Percentiles rank a stretch among this genome's conserved stretches.
These are phyloP conservation scores for Gossypium arboreum DNA, from an alignment of 345 rosid species.

Conservation along the genomic window DNA sequence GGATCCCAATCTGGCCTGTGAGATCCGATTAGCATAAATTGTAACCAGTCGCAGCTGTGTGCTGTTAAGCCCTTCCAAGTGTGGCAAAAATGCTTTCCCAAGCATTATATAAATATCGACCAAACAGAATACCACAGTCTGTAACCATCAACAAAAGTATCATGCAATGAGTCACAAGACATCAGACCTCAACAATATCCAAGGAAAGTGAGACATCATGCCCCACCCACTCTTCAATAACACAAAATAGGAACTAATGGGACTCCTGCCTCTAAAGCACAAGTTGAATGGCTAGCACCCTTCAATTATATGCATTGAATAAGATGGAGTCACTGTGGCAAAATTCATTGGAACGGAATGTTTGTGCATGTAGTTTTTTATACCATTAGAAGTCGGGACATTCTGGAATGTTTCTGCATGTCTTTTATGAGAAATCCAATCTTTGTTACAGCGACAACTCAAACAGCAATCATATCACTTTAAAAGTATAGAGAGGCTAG, in stretches of 20 bases:
- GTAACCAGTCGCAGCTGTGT: conserved; percentile 92
- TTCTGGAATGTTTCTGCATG: not conserved
- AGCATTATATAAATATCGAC: conserved; percentile 98
- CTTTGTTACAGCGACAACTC: not conserved
- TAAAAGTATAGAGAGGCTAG: not conserved
- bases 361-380: not conserved
- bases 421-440: not conserved
- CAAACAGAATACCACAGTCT: conserved; percentile 97
- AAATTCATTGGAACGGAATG: not conserved
- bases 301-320: not conserved
- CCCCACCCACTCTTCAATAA: not conserved
- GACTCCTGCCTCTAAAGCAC: too few species aligned
- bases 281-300: not conserved
- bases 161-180: not conserved
- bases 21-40: conserved; percentile 90
- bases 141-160: conserved; percentile 23
- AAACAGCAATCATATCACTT: not conserved
- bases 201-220: not conserved
- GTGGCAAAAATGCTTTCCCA: conserved; percentile 92
- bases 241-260: not conserved
- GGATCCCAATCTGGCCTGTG: conserved; percentile 81
- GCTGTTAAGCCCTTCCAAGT: conserved; percentile 88
- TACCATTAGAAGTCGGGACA: not conserved
- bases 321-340: not conserved
- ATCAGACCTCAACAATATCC: not conserved